Base-by-base conservation (phyloP, 257 asterid species). In the Solanum paucissectum region DNA sequence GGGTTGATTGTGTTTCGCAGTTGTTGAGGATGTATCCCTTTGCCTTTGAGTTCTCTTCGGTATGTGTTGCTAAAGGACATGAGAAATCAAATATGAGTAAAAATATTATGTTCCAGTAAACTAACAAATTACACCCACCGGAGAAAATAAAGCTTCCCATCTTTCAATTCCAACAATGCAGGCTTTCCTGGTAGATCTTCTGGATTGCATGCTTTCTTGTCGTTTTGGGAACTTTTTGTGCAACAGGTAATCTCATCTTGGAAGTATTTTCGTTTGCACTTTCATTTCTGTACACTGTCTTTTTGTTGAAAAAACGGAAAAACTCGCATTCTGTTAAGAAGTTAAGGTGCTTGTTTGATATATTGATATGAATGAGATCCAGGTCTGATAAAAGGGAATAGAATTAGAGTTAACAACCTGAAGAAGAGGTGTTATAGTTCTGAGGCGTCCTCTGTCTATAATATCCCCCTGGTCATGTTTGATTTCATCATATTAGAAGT, bases 21-120 rank as follows among this genome's bases (percentile, higher is more conserved):
- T 90, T 97, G 89, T 87, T 95, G 89, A 94, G 99, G 88, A 91
- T 97, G 94, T 97, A 95, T 91, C 99, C 99, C 37, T 94, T 91
- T 88, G 99, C 99, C 87, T 97, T 97, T 81, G 98, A 97, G 89
- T 97, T 97, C 94, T 95, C 99, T 84, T 93, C 98, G 96, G 99
- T 97, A 92, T 87, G 96, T 88, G 66, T 83, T 37, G 92, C 87
- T 86, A 71, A 85, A 87, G 89, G 87, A 68, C 74, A 72, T 85
- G 64, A 83, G 20, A 64, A 71, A 64, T 83, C 62, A 33, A 34
- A 73, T 68, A 91, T 29, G 34, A 42, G 37, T 33, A 52, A 32
- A 72, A n/a, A 33, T 33, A 34, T 73, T 73, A 60, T 73, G 34
- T n/a, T 69, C 34, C n/a, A 60, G 21, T 66, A 83, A 68, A 87